Conservation (phyloP, 2,329 filamentous ascomycete genomes). For the Aspergillus brasiliensis region DNA sequence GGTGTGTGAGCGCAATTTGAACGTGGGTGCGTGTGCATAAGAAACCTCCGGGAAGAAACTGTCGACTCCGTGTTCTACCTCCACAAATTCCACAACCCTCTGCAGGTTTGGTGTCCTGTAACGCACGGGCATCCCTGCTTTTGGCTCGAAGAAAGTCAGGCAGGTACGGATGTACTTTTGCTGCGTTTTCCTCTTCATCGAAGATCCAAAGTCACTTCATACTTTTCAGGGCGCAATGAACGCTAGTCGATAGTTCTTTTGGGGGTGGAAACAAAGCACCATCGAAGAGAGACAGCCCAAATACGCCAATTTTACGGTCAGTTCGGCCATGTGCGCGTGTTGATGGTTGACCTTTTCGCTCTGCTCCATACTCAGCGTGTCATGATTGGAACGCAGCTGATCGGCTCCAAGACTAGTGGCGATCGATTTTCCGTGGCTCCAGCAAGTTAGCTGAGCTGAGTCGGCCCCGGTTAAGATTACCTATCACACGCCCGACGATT, state of each 20-base stretch:
- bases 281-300: not conserved
- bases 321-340: not conserved
- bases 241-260: not conserved
- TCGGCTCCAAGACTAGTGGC: slow-evolving; percentile 19
- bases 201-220: not conserved
- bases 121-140: slow-evolving; percentile 9
- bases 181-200: not conserved
- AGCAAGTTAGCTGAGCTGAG: slow-evolving; percentile 5
- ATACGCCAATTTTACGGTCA: slow-evolving; percentile 1
- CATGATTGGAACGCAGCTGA: slow-evolving; percentile 2
- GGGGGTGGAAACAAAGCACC: too few species aligned
- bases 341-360: not conserved
- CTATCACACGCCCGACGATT: slow-evolving; percentile 8
- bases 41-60: not conserved
- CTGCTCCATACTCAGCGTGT: not conserved
- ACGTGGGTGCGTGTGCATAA: slow-evolving; percentile 5
- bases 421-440: slow-evolving; percentile 21
- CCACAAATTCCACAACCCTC: not conserved
- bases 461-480: slow-evolving; percentile 12
- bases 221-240: not conserved
- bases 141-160: slow-evolving; percentile 1
- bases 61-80: not conserved
- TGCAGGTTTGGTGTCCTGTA: slow-evolving; percentile 1
- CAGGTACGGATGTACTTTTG: slow-evolving; percentile 1
- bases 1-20: not conserved